Evolutionary conservation across 208 protist genomes (phyloP).

Genomic region (Phytomonas sp.): DNA sequence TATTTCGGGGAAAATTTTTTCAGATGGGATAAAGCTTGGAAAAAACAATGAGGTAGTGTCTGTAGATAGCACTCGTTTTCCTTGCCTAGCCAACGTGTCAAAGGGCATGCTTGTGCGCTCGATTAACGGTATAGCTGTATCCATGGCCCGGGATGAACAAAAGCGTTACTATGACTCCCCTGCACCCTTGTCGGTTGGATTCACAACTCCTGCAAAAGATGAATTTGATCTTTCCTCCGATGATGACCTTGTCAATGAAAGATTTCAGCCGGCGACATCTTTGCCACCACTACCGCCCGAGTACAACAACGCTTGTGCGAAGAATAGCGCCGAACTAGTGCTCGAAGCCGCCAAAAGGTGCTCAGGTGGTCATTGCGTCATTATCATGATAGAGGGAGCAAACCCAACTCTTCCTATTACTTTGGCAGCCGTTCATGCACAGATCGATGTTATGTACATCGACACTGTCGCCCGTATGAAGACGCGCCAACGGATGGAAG

Average conservation of each 20-base stretch:
- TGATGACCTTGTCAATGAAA: slow-evolving; percentile 50
- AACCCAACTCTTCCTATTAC: slow-evolving; percentile 76
- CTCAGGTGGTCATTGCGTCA: slow-evolving; percentile 47
- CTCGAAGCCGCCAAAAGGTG: slow-evolving; percentile 46
- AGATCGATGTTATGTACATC: slow-evolving; percentile 81
- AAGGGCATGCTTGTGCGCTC: slow-evolving; percentile 68
- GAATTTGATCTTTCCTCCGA: slow-evolving; percentile 80
- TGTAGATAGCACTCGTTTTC: slow-evolving; percentile 24
- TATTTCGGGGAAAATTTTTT: slow-evolving; percentile 43
- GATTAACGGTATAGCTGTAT: slow-evolving; percentile 58
- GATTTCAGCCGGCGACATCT: slow-evolving; percentile 30
- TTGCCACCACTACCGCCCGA: slow-evolving; percentile 29
- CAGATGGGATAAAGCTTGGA: slow-evolving; percentile 36
- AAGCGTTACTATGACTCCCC: slow-evolving; percentile 18
- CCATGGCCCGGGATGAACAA: slow-evolving; percentile 35
- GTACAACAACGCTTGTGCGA: slow-evolving; percentile 27
- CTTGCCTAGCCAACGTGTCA: slow-evolving; percentile 28
- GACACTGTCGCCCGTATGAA: slow-evolving; percentile 83
- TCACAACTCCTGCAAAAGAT: slow-evolving; percentile 24
- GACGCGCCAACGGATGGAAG: slow-evolving; percentile 70
- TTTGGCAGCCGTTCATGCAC: slow-evolving; percentile 52
- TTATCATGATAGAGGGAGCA: slow-evolving; percentile 82
- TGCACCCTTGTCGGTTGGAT: slow-evolving; percentile 4
- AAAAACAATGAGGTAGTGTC: slow-evolving; percentile 38
- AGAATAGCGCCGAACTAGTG: slow-evolving; percentile 53